Percentiles rank a stretch among this genome's conserved stretches.
Conservation (phyloP, 306 rosid species). For the Castanea crenata region DNA sequence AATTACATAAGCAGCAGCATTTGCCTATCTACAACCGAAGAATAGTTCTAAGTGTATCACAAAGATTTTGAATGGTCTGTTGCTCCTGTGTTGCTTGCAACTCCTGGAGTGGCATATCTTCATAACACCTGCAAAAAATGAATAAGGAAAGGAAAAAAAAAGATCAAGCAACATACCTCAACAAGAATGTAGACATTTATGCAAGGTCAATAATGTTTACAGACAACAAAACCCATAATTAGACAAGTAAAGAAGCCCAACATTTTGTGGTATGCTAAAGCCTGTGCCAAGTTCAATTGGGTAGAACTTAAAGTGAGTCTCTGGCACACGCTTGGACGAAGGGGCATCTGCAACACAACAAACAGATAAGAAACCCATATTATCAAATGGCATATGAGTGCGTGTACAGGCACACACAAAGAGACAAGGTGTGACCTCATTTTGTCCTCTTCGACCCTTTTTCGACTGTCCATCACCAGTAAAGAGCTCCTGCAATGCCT, state of each 20-base stretch:
- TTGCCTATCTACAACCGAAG: constrained; percentile 63
- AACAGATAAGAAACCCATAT: constrained; percentile 15
- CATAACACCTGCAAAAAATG: constrained; percentile 71
- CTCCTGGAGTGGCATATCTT: constrained; percentile 96
- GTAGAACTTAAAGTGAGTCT: constrained; percentile 87
- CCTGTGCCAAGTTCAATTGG: constrained; percentile 88
- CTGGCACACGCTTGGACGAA: constrained; percentile 89
- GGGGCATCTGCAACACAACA: constrained; percentile 82
- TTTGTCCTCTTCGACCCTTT: constrained; percentile 88
- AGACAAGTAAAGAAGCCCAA: constrained; percentile 27
- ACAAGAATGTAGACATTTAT: neutral
- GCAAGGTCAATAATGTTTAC: too few species aligned
- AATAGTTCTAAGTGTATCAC: constrained; percentile 86
- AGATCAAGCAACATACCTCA: constrained; percentile 6
- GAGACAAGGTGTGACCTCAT: constrained; percentile 55
- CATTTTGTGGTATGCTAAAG: constrained; percentile 93
- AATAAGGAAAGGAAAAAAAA: neutral
- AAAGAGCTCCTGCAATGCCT: constrained; percentile 93
- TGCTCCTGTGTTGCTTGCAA: constrained; percentile 90
- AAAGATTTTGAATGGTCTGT: constrained; percentile 89
- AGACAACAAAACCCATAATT: neutral
- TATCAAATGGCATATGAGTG: neutral
- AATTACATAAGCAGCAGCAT: neutral
- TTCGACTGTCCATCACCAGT: constrained; percentile 85
- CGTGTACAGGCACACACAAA: neutral